Base-by-base conservation (phyloP, 352 stramenopile genomes). In the Thalassiosira tumida region DNA sequence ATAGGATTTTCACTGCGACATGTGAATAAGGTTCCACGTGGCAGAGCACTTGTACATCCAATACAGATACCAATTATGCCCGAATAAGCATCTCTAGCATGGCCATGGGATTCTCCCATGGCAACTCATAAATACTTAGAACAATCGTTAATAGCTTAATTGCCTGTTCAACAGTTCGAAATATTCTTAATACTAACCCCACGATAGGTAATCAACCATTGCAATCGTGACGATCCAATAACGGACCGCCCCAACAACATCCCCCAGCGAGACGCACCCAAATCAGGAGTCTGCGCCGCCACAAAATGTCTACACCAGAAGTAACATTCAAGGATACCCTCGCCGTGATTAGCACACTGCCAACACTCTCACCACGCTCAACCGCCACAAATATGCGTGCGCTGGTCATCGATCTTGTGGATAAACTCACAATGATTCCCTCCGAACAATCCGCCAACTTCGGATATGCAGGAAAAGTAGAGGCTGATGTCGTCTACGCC, bases 81-180 rank as follows among this genome's bases (percentile, higher is more conserved):
- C n/a, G n/a, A n/a, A n/a, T n/a, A n/a, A n/a, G n/a, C n/a, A n/a
- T n/a, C n/a, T n/a, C n/a, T n/a, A n/a, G n/a, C n/a, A n/a, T n/a
- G n/a, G n/a, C n/a, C n/a, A n/a, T n/a, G n/a, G n/a, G n/a, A n/a
- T n/a, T n/a, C n/a, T n/a, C n/a, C n/a, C n/a, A n/a, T n/a, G n/a
- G n/a, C n/a, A n/a, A n/a, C 59, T n/a, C 59, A 69, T 69, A 69
- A 69, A 21, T 69, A 69, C 59, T 69, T 69, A 69, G 59, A 69
- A 69, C 59, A 69, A 69, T 69, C 59, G 59, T 69, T 35, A 69
- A n/a, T 69, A 69, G 59, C 59, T 69, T 69, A 62, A 4, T 59
- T 87, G 67, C 26, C 41, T 87, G 80, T 87, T 87, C 80, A 87
- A 87, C 69, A 87, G 80, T 87, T 72, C 31, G 67, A 70, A 80